phyloP scores from a whole-genome alignment of 495 filamentous ascomycete species.

The Neurospora sp. region DNA sequence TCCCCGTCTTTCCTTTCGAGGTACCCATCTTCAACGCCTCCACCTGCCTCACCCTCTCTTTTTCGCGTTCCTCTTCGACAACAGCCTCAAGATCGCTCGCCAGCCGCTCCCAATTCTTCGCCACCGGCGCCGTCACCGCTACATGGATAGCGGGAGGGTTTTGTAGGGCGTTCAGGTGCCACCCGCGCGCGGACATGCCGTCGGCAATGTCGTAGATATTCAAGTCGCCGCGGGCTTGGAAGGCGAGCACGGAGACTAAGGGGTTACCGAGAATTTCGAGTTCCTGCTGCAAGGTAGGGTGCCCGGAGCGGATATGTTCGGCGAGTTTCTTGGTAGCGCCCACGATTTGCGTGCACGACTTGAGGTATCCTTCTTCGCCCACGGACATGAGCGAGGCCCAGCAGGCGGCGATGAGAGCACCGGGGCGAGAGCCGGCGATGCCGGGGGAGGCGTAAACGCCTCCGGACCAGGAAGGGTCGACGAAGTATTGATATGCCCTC shows the following conservation, averaged over 20 bases:
- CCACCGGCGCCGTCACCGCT: constrained; percentile 87
- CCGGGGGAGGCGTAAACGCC: constrained; percentile 91
- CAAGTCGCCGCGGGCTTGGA: constrained; percentile 57
- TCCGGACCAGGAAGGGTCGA: constrained; percentile 89
- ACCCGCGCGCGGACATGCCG: constrained; percentile 69
- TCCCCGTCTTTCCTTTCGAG: constrained; percentile 52
- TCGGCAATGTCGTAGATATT: constrained; percentile 85
- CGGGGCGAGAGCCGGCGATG: constrained; percentile 84
- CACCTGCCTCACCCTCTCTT: constrained; percentile 51
- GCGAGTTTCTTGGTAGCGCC: constrained; percentile 79
- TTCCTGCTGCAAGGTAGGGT: constrained; percentile 55
- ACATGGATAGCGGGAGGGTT: constrained; percentile 90
- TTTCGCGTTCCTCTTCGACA: constrained; percentile 64
- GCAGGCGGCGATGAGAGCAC: constrained; percentile 86
- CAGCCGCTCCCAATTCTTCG: constrained; percentile 65
- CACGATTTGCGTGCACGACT: constrained; percentile 77
- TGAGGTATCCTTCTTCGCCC: constrained; percentile 83
- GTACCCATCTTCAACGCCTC: constrained; percentile 38
- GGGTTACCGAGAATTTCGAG: constrained; percentile 77
- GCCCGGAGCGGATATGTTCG: constrained; percentile 49
- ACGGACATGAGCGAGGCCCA: constrained; percentile 85
- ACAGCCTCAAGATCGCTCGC: constrained; percentile 67
- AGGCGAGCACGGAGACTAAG: constrained; percentile 82
- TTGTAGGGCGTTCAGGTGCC: constrained; percentile 94
- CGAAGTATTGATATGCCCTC: constrained; percentile 86